Evolutionary conservation across 176 grass and related monocot species (phyloP), one percentile per base, ranked within the genome.

Genomic region (Rhipidocladum racemiflorum): DNA sequence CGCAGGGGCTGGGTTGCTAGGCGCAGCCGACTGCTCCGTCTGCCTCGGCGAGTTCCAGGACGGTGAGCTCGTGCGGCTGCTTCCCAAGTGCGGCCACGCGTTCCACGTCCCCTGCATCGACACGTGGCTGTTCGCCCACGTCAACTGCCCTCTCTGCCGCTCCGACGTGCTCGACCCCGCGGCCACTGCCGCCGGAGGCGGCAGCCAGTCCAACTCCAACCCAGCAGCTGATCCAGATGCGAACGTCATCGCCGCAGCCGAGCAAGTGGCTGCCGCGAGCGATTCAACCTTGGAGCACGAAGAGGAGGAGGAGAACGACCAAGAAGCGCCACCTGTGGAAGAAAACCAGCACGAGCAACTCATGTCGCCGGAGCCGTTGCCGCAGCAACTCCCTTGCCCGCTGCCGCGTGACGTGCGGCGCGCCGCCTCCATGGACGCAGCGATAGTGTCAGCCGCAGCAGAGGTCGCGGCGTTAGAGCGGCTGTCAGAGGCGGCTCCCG

Each of bases 91-190:
- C 81, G 92, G 42, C 11, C 92, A 94, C 78, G 89, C 81, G 38
- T 94, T 94, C 78, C 92, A 94, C 54, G 78, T 88, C 14, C 73
- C 81, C 69, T 94, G 92, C 82, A 94, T 94, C 92, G 92, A 94
- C 69, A 92, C 87, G 4, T 94, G 92, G 92, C 92, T 92, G 54
- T 85, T 89, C 13, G 87, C 85, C 5, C 92, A 94, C 66, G 87
- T 91, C 74, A 94, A 87, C 79, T 94, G 92, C 85, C 92, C 92
- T 8, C 56, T 94, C 77, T 94, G 92, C 87, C 89, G 92, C 56
- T 88, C 89, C 69, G 61, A 85, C 78, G 88, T 94, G 25, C 35
- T 91, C 46, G 92, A 85, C 54, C 27, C 87, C 61, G 66, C 77
- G 23, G 46, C 43, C 73, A 25, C 57, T 0, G 0, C 32, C 18